Conservation (phyloP, 257 asterid genomes). For the Craterostigma plantagineum region DNA sequence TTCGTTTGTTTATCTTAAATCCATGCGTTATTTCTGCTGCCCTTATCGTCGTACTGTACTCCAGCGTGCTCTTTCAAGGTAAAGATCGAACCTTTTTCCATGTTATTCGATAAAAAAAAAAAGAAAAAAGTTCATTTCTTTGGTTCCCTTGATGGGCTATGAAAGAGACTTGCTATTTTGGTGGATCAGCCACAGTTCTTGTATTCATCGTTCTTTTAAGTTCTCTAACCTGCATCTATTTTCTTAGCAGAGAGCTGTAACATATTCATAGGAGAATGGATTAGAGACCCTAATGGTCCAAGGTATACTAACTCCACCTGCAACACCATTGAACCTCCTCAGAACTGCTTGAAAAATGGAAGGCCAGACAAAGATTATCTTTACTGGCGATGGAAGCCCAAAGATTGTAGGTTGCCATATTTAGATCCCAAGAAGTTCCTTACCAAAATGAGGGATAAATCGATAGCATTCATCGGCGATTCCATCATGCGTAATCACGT, state of each 20-base stretch:
- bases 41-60: too few relatives aligned
- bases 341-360: slow-evolving; percentile 54
- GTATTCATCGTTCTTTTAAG: background rate
- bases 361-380: slow-evolving; percentile 38
- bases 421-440: slow-evolving; percentile 27
- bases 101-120: too few relatives aligned
- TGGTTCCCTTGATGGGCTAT: too few relatives aligned
- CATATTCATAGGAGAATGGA: slow-evolving; percentile 47
- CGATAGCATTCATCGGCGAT: slow-evolving; percentile 54
- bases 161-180: too few relatives aligned
- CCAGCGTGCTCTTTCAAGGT: too few relatives aligned
- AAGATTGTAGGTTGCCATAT: slow-evolving; percentile 32
- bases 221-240: too few relatives aligned
- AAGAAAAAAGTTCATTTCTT: too few relatives aligned
- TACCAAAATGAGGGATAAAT: slow-evolving; percentile 30
- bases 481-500: slow-evolving; percentile 59
- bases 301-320: slow-evolving; percentile 36
- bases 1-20: too few relatives aligned
- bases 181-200: too few relatives aligned
- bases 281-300: slow-evolving; percentile 36
- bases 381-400: slow-evolving; percentile 59
- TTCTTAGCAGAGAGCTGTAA: slow-evolving; percentile 23
- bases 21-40: too few relatives aligned
- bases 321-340: slow-evolving; percentile 31
- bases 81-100: too few relatives aligned